Evolutionary conservation across 129 eudicot species (phyloP).

Genomic region (Pseudognaphalium luteoalbum): DNA sequence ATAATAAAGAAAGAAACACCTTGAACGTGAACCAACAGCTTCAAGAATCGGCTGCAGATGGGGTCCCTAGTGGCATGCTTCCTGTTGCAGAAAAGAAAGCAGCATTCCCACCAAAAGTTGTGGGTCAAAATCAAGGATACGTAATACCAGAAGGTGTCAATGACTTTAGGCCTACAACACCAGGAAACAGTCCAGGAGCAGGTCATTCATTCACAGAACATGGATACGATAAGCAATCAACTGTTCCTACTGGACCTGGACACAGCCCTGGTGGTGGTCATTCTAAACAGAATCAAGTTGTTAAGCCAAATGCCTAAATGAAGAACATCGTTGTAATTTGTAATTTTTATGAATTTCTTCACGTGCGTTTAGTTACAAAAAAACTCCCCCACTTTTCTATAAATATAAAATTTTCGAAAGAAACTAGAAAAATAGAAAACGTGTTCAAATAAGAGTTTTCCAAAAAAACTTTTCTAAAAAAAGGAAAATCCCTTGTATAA

Average conservation of each 20-base stretch:
- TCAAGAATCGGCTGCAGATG: conserved; percentile 29
- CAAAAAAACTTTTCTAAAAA: too few relatives aligned
- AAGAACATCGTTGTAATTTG: background rate
- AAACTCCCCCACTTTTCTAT: too few relatives aligned
- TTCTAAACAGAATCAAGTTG: conserved; percentile 23
- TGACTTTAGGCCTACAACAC: conserved; percentile 52
- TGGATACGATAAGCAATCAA: conserved; percentile 15
- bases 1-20: conserved; percentile 14
- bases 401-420: too few relatives aligned
- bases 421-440: too few relatives aligned
- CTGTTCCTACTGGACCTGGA: conserved; percentile 44
- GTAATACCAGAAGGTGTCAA: conserved; percentile 10
- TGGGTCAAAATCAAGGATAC: conserved; percentile 17
- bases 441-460: too few relatives aligned
- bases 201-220: conserved; percentile 41
- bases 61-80: conserved; percentile 32
- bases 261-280: conserved; percentile 66
- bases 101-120: background rate
- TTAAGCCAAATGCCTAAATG: conserved; percentile 38
- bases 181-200: conserved; percentile 59
- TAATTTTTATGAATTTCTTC: conserved; percentile 18
- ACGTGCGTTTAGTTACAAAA: too few relatives aligned
- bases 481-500: too few relatives aligned
- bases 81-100: conserved; percentile 19
- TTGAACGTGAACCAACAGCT: background rate